Percentiles rank a stretch among this genome's conserved stretches.
Evolutionary conservation across 2,329 filamentous ascomycete genomes (phyloP).

Genomic region (Ophiosphaerella korrae): DNA sequence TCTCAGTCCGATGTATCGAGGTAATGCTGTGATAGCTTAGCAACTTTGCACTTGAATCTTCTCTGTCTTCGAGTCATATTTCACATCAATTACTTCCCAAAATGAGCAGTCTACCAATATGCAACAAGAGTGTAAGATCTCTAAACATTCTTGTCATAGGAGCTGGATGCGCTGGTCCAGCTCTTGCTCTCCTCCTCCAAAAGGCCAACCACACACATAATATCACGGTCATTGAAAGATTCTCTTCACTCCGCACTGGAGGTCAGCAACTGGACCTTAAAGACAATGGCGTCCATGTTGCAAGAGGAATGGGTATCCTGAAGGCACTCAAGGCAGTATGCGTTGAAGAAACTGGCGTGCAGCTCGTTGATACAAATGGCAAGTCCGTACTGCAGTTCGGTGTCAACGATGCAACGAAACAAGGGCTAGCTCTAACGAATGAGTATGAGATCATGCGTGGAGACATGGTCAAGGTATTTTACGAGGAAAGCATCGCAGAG

Average conservation of each 20-base stretch:
- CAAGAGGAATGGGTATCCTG: constrained; percentile 49
- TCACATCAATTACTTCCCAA: no score
- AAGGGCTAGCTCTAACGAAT: constrained; percentile 29
- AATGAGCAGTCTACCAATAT: no score
- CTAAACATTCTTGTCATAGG: constrained; percentile 38
- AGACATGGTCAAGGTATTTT: constrained; percentile 42
- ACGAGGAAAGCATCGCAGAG: constrained; percentile 16
- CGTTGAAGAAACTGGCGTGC: constrained; percentile 48
- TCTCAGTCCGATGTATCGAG: no score
- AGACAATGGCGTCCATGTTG: constrained; percentile 48
- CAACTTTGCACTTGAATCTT: no score
- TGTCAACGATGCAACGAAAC: constrained; percentile 37
- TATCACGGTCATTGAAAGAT: constrained; percentile 52
- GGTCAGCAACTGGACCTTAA: constrained; percentile 56
- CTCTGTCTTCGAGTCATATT: no score
- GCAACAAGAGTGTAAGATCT: background rate
- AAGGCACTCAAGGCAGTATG: constrained; percentile 36
- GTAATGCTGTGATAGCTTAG: no score
- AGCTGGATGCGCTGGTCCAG: constrained; percentile 35
- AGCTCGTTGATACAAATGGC: constrained; percentile 37
- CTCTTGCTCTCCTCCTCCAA: constrained; percentile 59
- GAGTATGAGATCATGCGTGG: constrained; percentile 42
- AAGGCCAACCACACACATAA: constrained; percentile 43
- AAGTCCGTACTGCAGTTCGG: constrained; percentile 22
- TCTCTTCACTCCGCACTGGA: constrained; percentile 48